Conservation (phyloP, 192 early-diverging fungal genomes). For the Coemansia reversa region DNA sequence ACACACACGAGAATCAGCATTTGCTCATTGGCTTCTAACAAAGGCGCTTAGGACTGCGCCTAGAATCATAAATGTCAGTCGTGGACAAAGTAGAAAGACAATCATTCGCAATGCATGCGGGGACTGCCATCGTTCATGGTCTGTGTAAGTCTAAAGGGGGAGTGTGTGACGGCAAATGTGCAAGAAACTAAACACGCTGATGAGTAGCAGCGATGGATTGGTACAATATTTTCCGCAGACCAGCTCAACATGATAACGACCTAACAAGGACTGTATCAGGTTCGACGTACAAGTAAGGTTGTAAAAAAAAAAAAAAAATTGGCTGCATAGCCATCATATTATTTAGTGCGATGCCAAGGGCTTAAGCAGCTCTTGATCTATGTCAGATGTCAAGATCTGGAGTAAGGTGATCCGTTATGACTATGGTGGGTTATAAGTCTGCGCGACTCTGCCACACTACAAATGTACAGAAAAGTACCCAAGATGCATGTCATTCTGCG, state of each 20-base stretch:
- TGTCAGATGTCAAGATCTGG: neutral
- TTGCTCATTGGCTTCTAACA: neutral
- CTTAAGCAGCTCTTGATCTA: neutral
- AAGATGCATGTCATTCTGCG: neutral
- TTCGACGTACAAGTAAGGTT: neutral
- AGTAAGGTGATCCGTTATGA: neutral
- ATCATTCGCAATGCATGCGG: conserved; percentile 4
- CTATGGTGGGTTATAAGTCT: neutral
- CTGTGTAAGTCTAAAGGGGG: neutral
- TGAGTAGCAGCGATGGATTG: neutral
- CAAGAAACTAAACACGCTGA: neutral
- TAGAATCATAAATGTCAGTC: conserved; percentile 4
- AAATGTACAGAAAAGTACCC: neutral
- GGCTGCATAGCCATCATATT: neutral
- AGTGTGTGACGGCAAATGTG: neutral
- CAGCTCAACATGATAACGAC: neutral
- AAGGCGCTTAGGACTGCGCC: neutral
- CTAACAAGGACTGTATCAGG: neutral
- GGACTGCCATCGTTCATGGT: neutral
- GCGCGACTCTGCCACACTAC: neutral
- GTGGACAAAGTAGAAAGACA: conserved; percentile 16
- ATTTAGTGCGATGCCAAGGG: neutral
- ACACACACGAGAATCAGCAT: neutral
- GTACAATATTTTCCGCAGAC: neutral
- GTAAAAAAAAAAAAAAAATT: neutral